Conservation (phyloP, 306 rosid species). For the Vigna hirtella region DNA sequence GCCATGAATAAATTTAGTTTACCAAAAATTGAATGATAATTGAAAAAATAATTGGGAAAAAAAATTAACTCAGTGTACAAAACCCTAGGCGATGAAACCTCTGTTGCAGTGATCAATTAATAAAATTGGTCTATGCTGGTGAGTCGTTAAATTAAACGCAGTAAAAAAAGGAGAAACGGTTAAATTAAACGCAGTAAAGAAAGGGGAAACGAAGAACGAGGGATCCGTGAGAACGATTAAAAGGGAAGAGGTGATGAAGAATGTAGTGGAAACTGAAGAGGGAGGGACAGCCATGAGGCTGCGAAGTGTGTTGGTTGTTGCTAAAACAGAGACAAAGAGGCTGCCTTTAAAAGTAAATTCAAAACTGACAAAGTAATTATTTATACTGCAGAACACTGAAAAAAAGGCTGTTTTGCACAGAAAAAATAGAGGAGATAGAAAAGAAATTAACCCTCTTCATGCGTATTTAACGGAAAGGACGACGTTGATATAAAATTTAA, state of each 20-base stretch:
- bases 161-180: not conserved
- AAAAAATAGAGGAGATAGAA: no score
- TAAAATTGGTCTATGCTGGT: not conserved
- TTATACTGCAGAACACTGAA: no score
- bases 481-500: no score
- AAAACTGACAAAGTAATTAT: no score
- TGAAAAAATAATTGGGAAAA: not conserved
- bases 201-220: not conserved
- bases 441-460: no score
- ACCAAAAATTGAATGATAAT: conserved; percentile 9
- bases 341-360: no score
- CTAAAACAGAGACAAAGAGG: not conserved
- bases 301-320: no score
- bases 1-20: conserved; percentile 59
- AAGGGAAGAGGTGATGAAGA: not conserved
- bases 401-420: no score
- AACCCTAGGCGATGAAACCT: conserved; percentile 41
- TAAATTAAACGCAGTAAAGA: no score
- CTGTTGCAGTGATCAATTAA: not conserved
- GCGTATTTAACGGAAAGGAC: no score
- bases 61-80: conserved; percentile 8
- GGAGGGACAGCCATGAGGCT: conserved; percentile 10
- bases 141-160: not conserved
- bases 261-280: not conserved
- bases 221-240: conserved; percentile 24